Evolutionary conservation across 2,329 filamentous ascomycete species (phyloP), one percentile per base, ranked within the genome.

Genomic region (Fusarium albidum): DNA sequence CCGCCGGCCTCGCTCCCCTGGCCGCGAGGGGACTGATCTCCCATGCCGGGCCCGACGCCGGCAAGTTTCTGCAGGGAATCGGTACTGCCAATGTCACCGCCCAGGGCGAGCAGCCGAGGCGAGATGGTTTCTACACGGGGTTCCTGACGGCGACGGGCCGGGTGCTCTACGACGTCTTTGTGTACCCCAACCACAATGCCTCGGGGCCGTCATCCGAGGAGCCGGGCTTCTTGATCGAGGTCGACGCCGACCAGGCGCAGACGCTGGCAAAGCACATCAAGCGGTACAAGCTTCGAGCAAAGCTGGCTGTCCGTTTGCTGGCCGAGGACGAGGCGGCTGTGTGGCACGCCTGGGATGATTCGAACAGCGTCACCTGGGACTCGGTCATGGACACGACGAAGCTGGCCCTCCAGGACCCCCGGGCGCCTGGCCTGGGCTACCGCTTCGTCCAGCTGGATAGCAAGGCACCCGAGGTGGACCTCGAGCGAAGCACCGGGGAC

Each of bases 81-180:
- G 84, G 95, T 59, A 96, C 94, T 1, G 84, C 88, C 58, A 74
- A 69, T 35, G 61, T 75, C 9, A 74, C 82, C 0, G 67, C 76
- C 8, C 68, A 57, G 21, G 59, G 76, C 53, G 68, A 73, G 55
- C 55, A 68, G 29, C 65, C 75, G 3, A 72, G 73, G 18, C 67
- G 63, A 4, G 74, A 77, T 1, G 88, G 86, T 5, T 87, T 89
- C 71, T 98, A 96, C 74, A 82, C 89, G 7, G 91, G 87, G 1
- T 96, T 99, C 68, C 80, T 99, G 34, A 96, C 90, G 63, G 91
- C 94, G 8, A 85, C 86, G 55, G 95, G 95, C 34, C 85, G 93
- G 51, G 83, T 99, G 9, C 78, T 97, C 35, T 85, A 94, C 76
- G 95, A 99, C 75, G 89, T 92, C 45, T 96, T 98, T 73, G 80